phyloP scores from a whole-genome alignment of 208 protist genomes.

The Tetramitus jugosus region DNA sequence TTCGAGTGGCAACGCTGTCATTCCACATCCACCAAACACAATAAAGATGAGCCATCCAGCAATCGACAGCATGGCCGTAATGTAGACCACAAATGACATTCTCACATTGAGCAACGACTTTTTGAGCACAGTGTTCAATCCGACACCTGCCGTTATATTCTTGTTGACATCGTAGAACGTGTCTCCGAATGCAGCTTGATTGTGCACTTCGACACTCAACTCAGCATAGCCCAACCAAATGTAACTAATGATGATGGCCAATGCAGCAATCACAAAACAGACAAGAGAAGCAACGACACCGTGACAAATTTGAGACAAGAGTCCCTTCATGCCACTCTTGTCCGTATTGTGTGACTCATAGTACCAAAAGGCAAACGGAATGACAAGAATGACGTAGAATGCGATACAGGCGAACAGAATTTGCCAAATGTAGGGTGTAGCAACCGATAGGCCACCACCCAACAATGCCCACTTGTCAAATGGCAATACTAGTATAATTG shows the following conservation, averaged over 20 bases:
- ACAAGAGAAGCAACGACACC: background rate
- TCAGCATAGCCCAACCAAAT: background rate
- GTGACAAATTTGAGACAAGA: background rate
- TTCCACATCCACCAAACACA: background rate
- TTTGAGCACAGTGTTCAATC: background rate
- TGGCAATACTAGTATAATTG: background rate
- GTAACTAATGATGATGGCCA: background rate
- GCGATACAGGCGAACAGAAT: background rate
- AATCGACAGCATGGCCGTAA: background rate
- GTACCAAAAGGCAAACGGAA: background rate
- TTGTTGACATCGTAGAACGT: background rate
- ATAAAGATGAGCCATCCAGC: background rate
- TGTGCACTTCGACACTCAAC: background rate
- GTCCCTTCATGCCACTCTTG: background rate
- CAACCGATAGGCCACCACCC: background rate
- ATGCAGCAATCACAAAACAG: background rate
- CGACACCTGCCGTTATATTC: background rate
- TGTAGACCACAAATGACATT: constrained; percentile 1
- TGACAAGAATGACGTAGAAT: background rate
- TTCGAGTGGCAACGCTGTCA: background rate
- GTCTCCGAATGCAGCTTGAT: background rate
- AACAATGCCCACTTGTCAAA: background rate
- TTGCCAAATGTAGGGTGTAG: constrained; percentile 3
- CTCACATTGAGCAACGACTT: background rate
- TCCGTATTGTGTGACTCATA: background rate